Conservation (phyloP, 192 early-diverging fungal genomes). For the Backusella macrospora region DNA sequence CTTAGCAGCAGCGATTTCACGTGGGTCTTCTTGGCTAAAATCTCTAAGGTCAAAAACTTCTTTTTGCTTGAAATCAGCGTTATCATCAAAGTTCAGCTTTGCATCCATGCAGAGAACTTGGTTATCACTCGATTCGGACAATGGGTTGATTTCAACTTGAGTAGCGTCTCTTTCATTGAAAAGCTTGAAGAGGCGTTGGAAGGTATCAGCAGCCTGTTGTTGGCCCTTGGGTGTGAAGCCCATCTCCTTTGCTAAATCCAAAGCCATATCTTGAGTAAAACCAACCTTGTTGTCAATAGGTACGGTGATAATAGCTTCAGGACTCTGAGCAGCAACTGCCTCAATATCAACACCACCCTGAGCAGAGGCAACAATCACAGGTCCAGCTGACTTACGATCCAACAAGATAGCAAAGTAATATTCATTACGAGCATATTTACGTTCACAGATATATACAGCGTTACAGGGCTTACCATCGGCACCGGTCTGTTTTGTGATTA, state of each 20-base stretch:
- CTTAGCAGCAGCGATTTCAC: constrained; percentile 96
- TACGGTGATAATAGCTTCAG: constrained; percentile 93
- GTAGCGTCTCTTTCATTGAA: constrained; percentile 97
- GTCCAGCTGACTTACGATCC: constrained; percentile 94
- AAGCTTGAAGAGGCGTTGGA: constrained; percentile 92
- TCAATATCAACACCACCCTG: constrained; percentile 99
- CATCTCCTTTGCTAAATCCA: constrained; percentile 79
- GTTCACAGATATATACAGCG: constrained; percentile 92
- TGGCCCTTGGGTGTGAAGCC: constrained; percentile 83
- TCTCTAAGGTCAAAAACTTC: constrained; percentile 90
- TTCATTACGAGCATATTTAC: constrained; percentile 94
- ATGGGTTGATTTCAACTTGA: constrained; percentile 99
- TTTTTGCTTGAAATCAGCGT: constrained; percentile 96
- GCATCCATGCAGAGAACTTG: constrained; percentile 92
- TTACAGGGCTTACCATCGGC: constrained; percentile 93
- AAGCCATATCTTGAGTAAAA: constrained; percentile 72
- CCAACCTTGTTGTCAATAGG: constrained; percentile 91
- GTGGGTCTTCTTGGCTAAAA: constrained; percentile 93
- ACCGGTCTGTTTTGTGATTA: constrained; percentile 99
- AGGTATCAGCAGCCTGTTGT: constrained; percentile 89
- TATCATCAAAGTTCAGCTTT: constrained; percentile 99
- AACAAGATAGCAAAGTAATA: constrained; percentile 99
- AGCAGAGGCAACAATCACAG: constrained; percentile 94
- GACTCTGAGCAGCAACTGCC: constrained; percentile 90
- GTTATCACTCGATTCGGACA: constrained; percentile 87